phyloP scores from a whole-genome alignment of 2,329 filamentous ascomycete species.

The Trichocomaceae sp. region DNA sequence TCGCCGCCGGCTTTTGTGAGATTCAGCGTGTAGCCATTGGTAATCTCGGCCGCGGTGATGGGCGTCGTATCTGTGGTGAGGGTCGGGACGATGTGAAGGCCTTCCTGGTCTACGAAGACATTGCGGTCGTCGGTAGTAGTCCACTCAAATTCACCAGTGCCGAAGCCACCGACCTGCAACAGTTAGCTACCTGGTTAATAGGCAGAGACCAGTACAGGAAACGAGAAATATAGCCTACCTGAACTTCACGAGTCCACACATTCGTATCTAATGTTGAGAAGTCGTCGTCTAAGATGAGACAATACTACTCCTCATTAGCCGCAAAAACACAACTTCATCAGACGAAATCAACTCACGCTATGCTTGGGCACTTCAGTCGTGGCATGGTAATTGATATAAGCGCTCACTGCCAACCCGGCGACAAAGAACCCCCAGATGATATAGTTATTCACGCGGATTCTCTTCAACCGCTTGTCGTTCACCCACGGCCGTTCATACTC shows the following conservation, averaged over 20 bases:
- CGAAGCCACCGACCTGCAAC: slow-evolving; percentile 36
- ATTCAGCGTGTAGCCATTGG: slow-evolving; percentile 32
- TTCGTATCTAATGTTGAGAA: slow-evolving; percentile 41
- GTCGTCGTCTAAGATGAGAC: slow-evolving; percentile 46
- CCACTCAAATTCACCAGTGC: slow-evolving; percentile 51
- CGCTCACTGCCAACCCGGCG: slow-evolving; percentile 24
- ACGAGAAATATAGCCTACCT: slow-evolving; percentile 28
- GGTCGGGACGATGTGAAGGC: slow-evolving; percentile 52
- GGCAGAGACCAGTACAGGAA: not conserved
- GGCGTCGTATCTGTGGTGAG: slow-evolving; percentile 36
- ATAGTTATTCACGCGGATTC: slow-evolving; percentile 8
- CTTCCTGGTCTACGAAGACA: slow-evolving; percentile 42
- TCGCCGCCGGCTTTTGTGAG: slow-evolving; percentile 30
- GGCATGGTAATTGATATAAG: slow-evolving; percentile 28
- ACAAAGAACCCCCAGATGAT: slow-evolving; percentile 10
- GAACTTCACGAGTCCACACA: slow-evolving; percentile 47
- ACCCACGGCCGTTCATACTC: slow-evolving; percentile 13
- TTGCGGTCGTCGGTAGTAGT: slow-evolving; percentile 46
- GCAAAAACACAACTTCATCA: not conserved
- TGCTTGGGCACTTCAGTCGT: slow-evolving; percentile 16
- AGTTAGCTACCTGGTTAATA: slow-evolving; percentile 20
- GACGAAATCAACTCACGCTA: slow-evolving; percentile 11
- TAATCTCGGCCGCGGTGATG: slow-evolving; percentile 21
- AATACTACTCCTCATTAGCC: slow-evolving; percentile 35
- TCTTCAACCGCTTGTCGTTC: slow-evolving; percentile 12